A percentile compares a stretch with the other conserved stretches of the same genome.
These are phyloP conservation scores for Rhizopogon vesiculosus DNA, from an alignment of 768 basidiomycete species.

Conservation along the genomic window DNA sequence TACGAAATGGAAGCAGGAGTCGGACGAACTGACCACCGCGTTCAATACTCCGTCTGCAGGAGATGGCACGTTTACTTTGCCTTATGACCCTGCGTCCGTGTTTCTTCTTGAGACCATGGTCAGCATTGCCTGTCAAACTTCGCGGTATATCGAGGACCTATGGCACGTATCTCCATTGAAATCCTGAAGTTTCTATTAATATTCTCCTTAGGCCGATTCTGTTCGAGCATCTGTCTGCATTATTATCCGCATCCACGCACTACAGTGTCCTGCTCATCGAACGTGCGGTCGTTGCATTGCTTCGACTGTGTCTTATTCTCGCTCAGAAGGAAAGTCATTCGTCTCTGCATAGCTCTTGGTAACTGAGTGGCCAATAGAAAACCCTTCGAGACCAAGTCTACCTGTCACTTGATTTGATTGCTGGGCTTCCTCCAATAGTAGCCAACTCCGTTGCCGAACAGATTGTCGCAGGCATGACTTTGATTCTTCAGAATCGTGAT, in stretches of 20 bases:
- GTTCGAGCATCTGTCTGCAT: conserved; percentile 85
- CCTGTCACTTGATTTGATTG: conserved; percentile 86
- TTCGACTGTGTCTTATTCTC: conserved; percentile 80
- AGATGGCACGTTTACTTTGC: conserved; percentile 51
- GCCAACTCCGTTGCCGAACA: conserved; percentile 88
- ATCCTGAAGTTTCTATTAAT: not conserved
- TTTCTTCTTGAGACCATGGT: conserved; percentile 95
- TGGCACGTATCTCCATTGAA: conserved; percentile 52
- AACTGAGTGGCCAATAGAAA: conserved; percentile 39
- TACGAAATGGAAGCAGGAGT: conserved; percentile 66
- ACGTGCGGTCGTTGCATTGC: conserved; percentile 84
- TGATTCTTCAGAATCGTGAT: conserved; percentile 72
- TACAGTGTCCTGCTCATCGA: conserved; percentile 93
- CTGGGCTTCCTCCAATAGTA: conserved; percentile 71
- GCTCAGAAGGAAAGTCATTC: conserved; percentile 61
- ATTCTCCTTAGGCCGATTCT: conserved; percentile 74
- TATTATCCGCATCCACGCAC: conserved; percentile 70
- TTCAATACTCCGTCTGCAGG: conserved; percentile 28
- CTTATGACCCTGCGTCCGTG: conserved; percentile 94
- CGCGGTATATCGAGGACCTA: conserved; percentile 77
- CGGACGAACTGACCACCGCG: conserved; percentile 48
- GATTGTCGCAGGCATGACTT: conserved; percentile 74
- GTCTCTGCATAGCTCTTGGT: not conserved
- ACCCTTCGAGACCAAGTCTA: conserved; percentile 90
- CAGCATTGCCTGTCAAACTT: conserved; percentile 76